Conservation (phyloP, 148 eudicot genomes). For the Cornus florida region DNA sequence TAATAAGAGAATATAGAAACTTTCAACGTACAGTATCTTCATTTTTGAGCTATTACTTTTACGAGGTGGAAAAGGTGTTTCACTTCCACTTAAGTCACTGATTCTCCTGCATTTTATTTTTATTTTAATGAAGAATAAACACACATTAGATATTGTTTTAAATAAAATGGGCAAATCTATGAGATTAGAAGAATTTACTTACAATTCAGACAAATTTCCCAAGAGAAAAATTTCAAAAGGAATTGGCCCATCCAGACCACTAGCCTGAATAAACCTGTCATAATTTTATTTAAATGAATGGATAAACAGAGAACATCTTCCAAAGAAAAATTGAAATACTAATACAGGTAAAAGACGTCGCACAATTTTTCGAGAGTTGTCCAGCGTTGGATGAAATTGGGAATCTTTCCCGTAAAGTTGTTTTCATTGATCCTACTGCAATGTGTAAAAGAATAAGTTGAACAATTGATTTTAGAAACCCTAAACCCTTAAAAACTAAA, state of each 20-base stretch:
- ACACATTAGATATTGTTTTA: neutral
- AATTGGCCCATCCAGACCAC: constrained; percentile 45
- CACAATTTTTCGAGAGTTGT: neutral
- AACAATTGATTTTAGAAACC: neutral
- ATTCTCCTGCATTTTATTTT: constrained; percentile 33
- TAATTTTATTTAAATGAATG: neutral
- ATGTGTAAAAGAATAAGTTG: neutral
- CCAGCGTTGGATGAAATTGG: constrained; percentile 19
- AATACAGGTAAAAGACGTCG: neutral
- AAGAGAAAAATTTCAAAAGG: constrained; percentile 33
- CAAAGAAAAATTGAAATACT: neutral
- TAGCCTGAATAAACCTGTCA: constrained; percentile 39
- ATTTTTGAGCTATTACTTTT: neutral
- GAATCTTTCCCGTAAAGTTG: constrained; percentile 36
- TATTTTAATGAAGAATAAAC: neutral
- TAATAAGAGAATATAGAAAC: neutral
- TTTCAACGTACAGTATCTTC: constrained; percentile 21
- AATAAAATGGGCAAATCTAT: neutral
- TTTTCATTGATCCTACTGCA: constrained; percentile 35
- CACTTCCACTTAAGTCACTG: constrained; percentile 31
- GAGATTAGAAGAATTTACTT: constrained; percentile 15
- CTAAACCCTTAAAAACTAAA: too few relatives aligned
- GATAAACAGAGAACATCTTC: neutral
- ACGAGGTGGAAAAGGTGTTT: constrained; percentile 23
- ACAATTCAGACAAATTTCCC: constrained; percentile 33